Evolutionary conservation across 148 eudicot genomes (phyloP), one percentile per base, ranked within the genome.

Genomic region (Amaranthus palmeri): DNA sequence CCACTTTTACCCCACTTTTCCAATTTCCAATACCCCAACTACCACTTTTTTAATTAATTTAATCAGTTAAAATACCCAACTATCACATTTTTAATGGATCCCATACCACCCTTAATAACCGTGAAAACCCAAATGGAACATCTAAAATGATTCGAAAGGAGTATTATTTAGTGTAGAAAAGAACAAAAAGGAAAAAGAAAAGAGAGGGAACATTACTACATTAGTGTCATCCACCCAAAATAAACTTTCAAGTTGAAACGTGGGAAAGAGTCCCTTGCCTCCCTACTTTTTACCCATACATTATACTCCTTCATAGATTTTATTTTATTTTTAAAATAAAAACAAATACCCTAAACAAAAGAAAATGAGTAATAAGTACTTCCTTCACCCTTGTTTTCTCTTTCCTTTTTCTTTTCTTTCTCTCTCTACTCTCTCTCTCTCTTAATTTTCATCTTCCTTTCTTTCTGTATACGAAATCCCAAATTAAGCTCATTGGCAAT

Each of bases 391-490:
- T 50, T 61, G 43, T 41, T 41, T 43, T 25, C 73, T 54, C 70
- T 47, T 50, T 43, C 64, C 10, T 18, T 46, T 49, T 10, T 55
- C 36, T 69, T 68, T 63, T 50, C 61, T 15, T 13, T 54, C 58
- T 3, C 61, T 40, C 7, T 63, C 55, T 18, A 25, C 36, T 68
- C 67, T 50, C 61, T 15, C 17, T 54, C 58, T 3, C 61, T 40
- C 7, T 63, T 25, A 40, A 43, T 70, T 55, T 54, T 70, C 71
- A 49, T 42, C 61, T 4, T 43, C 64, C 7, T 78, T 79, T 79
- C 81, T 79, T 79, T 46, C 51, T 15, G 68, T 46, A 71, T 47
- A 62, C 59, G 70, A 67, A 76, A 85, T 75, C 88, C 84, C 88
- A 73, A 78, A 80, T 72, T 42, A 42, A 67, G 44, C 59, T 58